phyloP scores from a whole-genome alignment of 768 basidiomycete genomes.

The Suillus ampliporus region DNA sequence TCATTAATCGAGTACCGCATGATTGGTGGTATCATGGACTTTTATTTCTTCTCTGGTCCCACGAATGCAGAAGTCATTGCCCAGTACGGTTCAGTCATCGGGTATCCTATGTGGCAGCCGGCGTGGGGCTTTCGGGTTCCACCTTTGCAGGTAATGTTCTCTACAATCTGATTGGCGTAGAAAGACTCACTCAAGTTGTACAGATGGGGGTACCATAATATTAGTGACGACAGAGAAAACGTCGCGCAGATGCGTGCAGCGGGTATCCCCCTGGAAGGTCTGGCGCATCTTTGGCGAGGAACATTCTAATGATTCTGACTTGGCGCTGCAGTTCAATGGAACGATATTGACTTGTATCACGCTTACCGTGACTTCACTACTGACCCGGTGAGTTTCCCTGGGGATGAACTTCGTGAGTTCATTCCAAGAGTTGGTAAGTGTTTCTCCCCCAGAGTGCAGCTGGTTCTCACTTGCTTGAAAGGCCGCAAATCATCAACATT shows the following conservation, averaged over 20 bases:
- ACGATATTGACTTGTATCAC: constrained; percentile 77
- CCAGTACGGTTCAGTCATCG: constrained; percentile 72
- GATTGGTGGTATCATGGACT: constrained; percentile 79
- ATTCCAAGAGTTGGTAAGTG: constrained; percentile 60
- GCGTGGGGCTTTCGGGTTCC: constrained; percentile 82
- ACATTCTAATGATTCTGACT: constrained; percentile 15
- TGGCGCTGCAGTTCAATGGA: constrained; percentile 67
- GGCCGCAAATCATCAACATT: constrained; percentile 35
- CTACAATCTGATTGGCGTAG: constrained; percentile 1
- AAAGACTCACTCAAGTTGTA: not conserved
- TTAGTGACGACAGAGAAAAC: constrained; percentile 65
- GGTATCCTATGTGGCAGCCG: constrained; percentile 74
- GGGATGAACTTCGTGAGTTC: constrained; percentile 55
- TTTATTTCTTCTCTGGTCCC: constrained; percentile 76
- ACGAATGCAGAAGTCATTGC: constrained; percentile 60
- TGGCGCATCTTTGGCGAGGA: constrained; percentile 16
- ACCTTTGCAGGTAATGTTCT: constrained; percentile 60
- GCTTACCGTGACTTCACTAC: constrained; percentile 72
- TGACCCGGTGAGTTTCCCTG: constrained; percentile 67
- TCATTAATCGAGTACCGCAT: constrained; percentile 75
- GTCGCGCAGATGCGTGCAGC: constrained; percentile 67
- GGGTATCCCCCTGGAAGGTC: constrained; percentile 76
- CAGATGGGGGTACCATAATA: constrained; percentile 55
- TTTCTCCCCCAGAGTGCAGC: not conserved
- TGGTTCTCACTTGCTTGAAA: constrained; percentile 15